Evolutionary conservation across 345 rosid species (phyloP).

Genomic region (Gossypium bickii): DNA sequence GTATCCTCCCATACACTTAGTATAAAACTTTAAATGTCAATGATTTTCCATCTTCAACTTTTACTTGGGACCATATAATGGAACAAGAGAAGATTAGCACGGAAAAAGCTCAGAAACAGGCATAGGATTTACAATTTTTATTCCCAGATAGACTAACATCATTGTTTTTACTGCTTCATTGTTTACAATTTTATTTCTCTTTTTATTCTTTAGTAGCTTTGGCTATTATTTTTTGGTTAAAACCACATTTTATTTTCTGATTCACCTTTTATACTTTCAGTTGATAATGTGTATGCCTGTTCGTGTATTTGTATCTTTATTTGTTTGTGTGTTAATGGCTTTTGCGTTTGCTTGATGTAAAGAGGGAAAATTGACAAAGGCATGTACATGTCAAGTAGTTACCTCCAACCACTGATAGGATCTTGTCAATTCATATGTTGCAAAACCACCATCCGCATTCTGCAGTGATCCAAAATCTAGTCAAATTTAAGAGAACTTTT

Average conservation of each 20-base stretch:
- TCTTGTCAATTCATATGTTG: constrained; percentile 86
- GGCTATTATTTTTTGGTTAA: background rate
- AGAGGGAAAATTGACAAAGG: background rate
- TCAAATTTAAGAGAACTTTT: background rate
- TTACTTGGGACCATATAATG: background rate
- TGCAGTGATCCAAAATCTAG: constrained; percentile 22
- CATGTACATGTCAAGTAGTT: background rate
- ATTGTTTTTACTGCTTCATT: background rate
- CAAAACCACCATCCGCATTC: constrained; percentile 76
- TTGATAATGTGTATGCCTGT: background rate
- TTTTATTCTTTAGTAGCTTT: background rate
- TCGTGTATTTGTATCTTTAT: background rate
- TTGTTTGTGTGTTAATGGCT: background rate
- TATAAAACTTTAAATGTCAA: background rate
- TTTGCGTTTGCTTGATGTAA: background rate
- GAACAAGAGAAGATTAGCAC: background rate
- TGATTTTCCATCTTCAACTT: background rate
- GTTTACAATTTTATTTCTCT: background rate
- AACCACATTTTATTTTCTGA: background rate
- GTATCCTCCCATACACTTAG: background rate
- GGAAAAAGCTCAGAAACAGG: background rate
- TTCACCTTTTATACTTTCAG: background rate
- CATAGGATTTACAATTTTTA: background rate
- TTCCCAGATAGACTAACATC: background rate
- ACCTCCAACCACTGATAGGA: constrained; percentile 92